Conservation (phyloP, 768 basidiomycete genomes). For the Amanita pseudoporphyria region DNA sequence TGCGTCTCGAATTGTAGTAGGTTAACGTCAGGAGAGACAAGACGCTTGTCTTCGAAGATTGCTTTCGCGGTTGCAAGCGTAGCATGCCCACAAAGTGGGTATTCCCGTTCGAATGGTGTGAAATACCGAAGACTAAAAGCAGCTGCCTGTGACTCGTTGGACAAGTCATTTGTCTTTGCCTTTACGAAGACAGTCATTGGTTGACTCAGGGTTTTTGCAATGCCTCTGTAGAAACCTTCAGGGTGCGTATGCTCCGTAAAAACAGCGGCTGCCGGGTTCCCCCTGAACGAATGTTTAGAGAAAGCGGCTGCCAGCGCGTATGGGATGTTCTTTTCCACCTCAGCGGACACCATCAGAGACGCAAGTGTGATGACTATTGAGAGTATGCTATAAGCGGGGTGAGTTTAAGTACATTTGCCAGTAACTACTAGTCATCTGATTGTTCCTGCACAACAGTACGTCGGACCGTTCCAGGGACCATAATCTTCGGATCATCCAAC, state of each 20-base stretch:
- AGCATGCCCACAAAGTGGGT: constrained; percentile 34
- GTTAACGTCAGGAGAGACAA: constrained; percentile 18
- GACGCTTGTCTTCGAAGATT: constrained; percentile 17
- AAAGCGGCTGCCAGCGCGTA: constrained; percentile 36
- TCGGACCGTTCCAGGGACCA: no score
- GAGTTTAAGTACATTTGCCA: no score
- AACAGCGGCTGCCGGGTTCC: constrained; percentile 36
- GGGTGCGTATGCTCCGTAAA: constrained; percentile 23
- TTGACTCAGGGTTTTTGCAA: constrained; percentile 36
- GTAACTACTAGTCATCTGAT: no score
- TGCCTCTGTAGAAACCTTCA: constrained; percentile 19
- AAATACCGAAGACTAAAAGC: constrained; percentile 31
- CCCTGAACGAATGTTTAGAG: constrained; percentile 27
- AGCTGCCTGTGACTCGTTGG: constrained; percentile 8
- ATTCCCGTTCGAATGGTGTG: constrained; percentile 18
- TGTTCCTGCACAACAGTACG: no score
- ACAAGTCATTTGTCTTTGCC: constrained; percentile 1
- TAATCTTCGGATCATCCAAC: no score
- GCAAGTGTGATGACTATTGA: no score
- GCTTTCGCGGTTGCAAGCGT: constrained; percentile 30
- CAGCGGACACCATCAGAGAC: background rate
- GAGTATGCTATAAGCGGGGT: no score
- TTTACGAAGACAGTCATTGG: constrained; percentile 30
- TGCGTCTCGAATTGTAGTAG: constrained; percentile 24
- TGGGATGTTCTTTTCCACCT: constrained; percentile 13